Evolutionary conservation across 495 filamentous ascomycete genomes (phyloP).

Genomic region (Penicillium fimorum): DNA sequence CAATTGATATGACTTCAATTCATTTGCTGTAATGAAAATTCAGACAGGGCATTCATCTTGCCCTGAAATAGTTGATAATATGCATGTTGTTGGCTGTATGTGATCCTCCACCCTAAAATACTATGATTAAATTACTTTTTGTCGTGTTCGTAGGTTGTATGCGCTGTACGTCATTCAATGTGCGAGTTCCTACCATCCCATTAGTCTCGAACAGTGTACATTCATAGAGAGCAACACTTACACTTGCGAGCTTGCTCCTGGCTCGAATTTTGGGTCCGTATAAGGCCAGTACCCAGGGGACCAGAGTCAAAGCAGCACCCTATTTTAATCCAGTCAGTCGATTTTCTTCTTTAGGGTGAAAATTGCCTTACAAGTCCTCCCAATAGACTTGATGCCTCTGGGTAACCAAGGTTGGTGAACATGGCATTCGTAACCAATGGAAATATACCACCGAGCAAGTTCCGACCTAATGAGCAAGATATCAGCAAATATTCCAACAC

Average conservation of each 20-base stretch:
- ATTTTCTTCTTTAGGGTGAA: neutral
- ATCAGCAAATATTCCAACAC: slow-evolving; percentile 2
- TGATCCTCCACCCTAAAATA: neutral
- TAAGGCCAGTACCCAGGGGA: slow-evolving; percentile 83
- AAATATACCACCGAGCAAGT: slow-evolving; percentile 80
- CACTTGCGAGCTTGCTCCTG: slow-evolving; percentile 72
- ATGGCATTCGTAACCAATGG: slow-evolving; percentile 71
- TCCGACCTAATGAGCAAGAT: slow-evolving; percentile 52
- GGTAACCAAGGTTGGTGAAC: slow-evolving; percentile 69
- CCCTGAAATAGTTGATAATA: neutral
- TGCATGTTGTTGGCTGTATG: slow-evolving; percentile 5
- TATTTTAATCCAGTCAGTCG: slow-evolving; percentile 18
- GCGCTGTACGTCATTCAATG: slow-evolving; percentile 14
- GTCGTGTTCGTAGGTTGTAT: neutral
- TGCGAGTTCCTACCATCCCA: slow-evolving; percentile 28
- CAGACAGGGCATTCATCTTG: neutral
- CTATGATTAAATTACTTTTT: slow-evolving; percentile 8
- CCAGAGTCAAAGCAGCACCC: slow-evolving; percentile 65
- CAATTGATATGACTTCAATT: neutral
- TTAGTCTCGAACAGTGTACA: slow-evolving; percentile 11
- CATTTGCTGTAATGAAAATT: neutral
- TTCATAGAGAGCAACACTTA: slow-evolving; percentile 20
- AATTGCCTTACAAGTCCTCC: slow-evolving; percentile 59
- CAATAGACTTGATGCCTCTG: slow-evolving; percentile 71
- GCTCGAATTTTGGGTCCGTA: slow-evolving; percentile 77